Conservation (phyloP, 345 rosid species). For the Populus nigra region DNA sequence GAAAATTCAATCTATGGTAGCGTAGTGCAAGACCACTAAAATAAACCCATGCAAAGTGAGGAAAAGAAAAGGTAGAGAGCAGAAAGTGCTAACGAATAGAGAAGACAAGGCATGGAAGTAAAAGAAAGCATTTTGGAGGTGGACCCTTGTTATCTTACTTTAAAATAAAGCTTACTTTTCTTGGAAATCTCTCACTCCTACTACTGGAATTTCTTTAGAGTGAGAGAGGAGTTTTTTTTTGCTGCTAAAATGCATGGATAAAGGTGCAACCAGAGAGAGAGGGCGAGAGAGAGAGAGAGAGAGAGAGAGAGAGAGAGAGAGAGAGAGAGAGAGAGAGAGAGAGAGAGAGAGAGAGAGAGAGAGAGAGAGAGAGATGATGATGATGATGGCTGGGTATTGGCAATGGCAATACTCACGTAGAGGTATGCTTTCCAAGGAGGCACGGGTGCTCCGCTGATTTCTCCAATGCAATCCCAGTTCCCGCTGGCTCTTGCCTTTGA, state of each 20-base stretch:
- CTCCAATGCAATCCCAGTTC: slow-evolving; percentile 46
- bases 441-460: slow-evolving; percentile 50
- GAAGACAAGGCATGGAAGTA: slow-evolving; percentile 16
- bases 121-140: background rate
- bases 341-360: no score
- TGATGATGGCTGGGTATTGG: no score
- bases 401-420: background rate
- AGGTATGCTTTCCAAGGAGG: slow-evolving; percentile 30
- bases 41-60: background rate
- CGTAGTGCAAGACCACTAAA: background rate
- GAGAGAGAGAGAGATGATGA: no score
- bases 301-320: no score
- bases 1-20: background rate
- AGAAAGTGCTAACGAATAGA: background rate
- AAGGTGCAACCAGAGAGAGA: slow-evolving; percentile 4
- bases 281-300: no score
- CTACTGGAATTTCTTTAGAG: background rate
- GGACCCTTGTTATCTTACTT: slow-evolving; percentile 5
- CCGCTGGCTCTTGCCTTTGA: slow-evolving; percentile 7
- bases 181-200: slow-evolving; percentile 15
- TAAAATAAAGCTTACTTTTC: slow-evolving; percentile 16
- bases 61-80: background rate
- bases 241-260: slow-evolving; percentile 4
- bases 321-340: no score
- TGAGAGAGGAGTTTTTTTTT: background rate